A percentile compares a stretch with the other conserved stretches of the same genome.
These are phyloP conservation scores for Aspergillus carbonarius DNA, from an alignment of 2,329 filamentous ascomycete genomes.

Conservation along the genomic window DNA sequence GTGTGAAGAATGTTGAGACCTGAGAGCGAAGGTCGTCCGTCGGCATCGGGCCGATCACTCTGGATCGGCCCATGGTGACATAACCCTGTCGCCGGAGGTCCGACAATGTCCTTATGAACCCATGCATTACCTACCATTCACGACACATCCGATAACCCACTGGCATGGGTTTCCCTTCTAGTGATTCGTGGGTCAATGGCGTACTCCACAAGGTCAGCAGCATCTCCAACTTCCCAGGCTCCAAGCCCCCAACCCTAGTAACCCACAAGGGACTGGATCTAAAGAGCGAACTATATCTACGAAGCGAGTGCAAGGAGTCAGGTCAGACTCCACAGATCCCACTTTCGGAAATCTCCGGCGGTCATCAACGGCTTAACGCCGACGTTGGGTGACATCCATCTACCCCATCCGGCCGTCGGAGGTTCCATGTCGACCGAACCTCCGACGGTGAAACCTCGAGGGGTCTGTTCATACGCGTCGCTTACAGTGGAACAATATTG, in stretches of 20 bases:
- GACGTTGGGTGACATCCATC: not conserved
- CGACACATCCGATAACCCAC: not conserved
- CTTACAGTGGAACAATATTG: not conserved
- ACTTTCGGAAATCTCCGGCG: not conserved
- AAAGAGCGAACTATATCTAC: not conserved
- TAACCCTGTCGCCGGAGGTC: too few species aligned
- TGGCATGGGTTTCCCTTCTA: not conserved
- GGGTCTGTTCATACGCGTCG: not conserved
- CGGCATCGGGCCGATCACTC: too few species aligned
- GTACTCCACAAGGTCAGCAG: not conserved
- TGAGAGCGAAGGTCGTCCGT: too few species aligned
- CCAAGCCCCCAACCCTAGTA: not conserved
- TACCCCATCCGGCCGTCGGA: constrained; percentile 3
- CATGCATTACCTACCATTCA: not conserved
- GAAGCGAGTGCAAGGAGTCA: not conserved
- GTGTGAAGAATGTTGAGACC: too few species aligned
- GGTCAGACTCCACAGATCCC: not conserved
- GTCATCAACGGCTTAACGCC: not conserved
- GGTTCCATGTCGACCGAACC: constrained; percentile 9
- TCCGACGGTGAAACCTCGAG: not conserved
- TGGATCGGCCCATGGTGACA: too few species aligned
- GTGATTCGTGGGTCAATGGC: not conserved
- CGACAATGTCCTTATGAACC: too few species aligned
- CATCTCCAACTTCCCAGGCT: not conserved
- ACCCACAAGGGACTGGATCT: not conserved